Percentiles rank a stretch among this genome's conserved stretches.
Conservation (phyloP, 805 yeast species). For the Candida silvicultrix region DNA sequence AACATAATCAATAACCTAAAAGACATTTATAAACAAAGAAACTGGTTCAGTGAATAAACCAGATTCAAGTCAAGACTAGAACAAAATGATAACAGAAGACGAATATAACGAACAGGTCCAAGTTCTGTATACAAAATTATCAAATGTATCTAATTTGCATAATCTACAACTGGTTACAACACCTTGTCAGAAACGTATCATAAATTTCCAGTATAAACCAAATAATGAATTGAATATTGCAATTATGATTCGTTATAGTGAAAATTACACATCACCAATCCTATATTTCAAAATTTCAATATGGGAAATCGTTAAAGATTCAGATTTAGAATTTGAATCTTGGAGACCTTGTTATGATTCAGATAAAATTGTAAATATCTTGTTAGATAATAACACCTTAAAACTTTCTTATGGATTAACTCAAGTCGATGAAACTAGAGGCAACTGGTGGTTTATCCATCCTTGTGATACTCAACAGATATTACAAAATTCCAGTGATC, state of each 20-base stretch:
- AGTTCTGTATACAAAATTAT: background rate
- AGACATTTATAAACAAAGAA: no score
- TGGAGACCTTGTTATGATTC: background rate
- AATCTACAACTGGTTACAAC: background rate
- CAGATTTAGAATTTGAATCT: background rate
- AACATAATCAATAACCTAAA: background rate
- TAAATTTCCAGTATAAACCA: background rate
- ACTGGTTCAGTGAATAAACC: no score
- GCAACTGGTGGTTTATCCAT: conserved; percentile 27
- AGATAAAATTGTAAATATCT: no score
- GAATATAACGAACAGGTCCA: background rate
- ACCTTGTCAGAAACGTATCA: background rate
- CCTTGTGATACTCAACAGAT: conserved; percentile 33
- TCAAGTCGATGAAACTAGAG: conserved; percentile 1
- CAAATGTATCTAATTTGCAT: background rate
- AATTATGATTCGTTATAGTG: conserved; percentile 1
- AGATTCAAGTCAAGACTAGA: background rate
- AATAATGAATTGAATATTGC: no score
- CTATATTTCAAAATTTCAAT: background rate
- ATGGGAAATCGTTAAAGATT: background rate
- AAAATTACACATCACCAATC: background rate
- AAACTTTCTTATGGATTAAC: conserved; percentile 1
- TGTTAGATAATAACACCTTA: no score
- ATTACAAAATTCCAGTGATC: conserved; percentile 16
- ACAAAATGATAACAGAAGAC: background rate